Conservation (phyloP, 441 rosid species). For the Eruca vesicaria region DNA sequence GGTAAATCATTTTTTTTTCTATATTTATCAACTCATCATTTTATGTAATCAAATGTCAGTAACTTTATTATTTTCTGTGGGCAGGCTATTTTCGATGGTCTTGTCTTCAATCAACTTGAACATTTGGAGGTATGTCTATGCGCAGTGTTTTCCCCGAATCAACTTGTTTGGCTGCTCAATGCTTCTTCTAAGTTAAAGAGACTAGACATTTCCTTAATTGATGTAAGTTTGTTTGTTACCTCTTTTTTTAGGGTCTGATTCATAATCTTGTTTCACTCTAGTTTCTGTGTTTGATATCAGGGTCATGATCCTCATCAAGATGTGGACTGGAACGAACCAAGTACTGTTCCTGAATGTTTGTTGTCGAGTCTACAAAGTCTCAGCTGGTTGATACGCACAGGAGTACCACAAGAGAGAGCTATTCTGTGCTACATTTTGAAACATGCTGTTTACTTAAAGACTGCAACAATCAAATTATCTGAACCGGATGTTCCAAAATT, state of each 20-base stretch:
- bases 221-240: background rate
- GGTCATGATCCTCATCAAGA: rapidly evolving
- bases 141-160: background rate
- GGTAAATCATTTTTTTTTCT: background rate
- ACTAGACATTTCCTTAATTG: too few species aligned
- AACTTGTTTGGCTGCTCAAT: background rate
- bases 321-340: background rate
- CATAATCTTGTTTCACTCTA: background rate
- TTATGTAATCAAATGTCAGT: background rate
- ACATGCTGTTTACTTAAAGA: constrained; percentile 3
- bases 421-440: background rate
- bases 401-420: background rate
- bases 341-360: constrained; percentile 16
- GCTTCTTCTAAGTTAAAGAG: too few species aligned
- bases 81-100: background rate
- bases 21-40: background rate
- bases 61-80: background rate
- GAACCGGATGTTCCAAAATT: rapidly evolving
- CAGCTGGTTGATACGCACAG: background rate
- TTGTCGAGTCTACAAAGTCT: constrained; percentile 11
- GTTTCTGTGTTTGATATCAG: constrained; percentile 3
- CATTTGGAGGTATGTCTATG: constrained; percentile 8
- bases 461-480: background rate
- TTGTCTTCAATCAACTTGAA: constrained; percentile 5
- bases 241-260: background rate